Base-by-base conservation (phyloP, 495 filamentous ascomycete genomes). In the Cudoniella acicularis region DNA sequence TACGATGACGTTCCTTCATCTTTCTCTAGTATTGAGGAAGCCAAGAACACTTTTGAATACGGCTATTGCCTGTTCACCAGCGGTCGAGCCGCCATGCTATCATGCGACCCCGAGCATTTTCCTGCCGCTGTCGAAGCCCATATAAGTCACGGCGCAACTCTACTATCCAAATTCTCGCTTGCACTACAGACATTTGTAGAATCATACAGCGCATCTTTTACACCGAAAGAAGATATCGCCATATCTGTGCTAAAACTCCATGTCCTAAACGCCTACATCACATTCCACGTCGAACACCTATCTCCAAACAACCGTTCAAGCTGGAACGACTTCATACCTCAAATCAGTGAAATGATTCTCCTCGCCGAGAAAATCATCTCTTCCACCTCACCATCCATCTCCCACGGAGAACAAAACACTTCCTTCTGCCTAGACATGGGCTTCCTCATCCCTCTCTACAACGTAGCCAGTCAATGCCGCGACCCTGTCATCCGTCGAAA, bases 191-290 rank as follows among this genome's bases (percentile, higher is more conserved):
- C 8, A 17, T 17, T 46, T 46, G 4, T 46, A 48, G 54, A 48
- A 13, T 62, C 55, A 23, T 53, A 54, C 24, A 10, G 20, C 18
- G 9, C 40, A 36, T 18, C n/a, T 41, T 59, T 62, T 26, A 59
- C 60, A 3, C 48, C 0, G 9, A 59, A 47, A 18, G 60, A 62
- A 53, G 49, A 54, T n/a, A 50, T 59, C 25, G 60, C 60, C 46
- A 45, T 57, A 46, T 56, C 60, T 16, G 48, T 62, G 21, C 48
- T 62, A 30, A 56, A 62, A 43, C 41, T 62, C 25, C 56, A 62
- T 41, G 30, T 48, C 11, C 48, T 62, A 2, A 52, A 36, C 3
- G 49, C 47, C 27, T 60, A 57, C 50, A 16, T 62, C 47, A 60
- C 55, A 54, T 47, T 62, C 23, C 49, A 62, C 23, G 42, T 59